Evolutionary conservation across 1,284 basidiomycete species (phyloP).

Genomic region (Boletellus deceptivus): DNA sequence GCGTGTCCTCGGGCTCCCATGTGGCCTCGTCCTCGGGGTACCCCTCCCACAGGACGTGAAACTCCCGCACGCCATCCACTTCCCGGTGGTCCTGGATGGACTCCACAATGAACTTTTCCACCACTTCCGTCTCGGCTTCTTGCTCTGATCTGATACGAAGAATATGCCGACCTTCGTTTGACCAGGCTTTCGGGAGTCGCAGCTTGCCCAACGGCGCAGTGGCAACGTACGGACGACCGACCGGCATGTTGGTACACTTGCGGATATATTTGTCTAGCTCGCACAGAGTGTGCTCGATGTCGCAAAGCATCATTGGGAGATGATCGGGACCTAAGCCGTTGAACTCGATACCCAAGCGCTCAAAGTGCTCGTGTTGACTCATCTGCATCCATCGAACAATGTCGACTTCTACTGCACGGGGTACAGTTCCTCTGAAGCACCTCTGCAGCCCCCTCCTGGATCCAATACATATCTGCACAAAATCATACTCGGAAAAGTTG

Average conservation of each 20-base stretch:
- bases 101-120: constrained; percentile 40
- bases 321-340: constrained; percentile 44
- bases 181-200: constrained; percentile 54
- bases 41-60: constrained; percentile 59
- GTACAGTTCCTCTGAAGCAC: constrained; percentile 33
- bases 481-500: constrained; percentile 58
- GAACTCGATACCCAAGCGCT: constrained; percentile 48
- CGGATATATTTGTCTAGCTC: constrained; percentile 68
- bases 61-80: constrained; percentile 38
- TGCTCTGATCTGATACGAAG: constrained; percentile 39
- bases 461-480: constrained; percentile 60
- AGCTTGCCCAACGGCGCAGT: constrained; percentile 29
- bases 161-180: constrained; percentile 36
- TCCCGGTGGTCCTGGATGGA: constrained; percentile 33
- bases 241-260: constrained; percentile 22
- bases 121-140: constrained; percentile 38
- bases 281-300: constrained; percentile 66
- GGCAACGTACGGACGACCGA: constrained; percentile 32
- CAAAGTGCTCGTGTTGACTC: constrained; percentile 53
- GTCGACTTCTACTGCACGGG: constrained; percentile 43
- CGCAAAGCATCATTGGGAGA: constrained; percentile 51
- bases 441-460: constrained; percentile 49
- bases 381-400: constrained; percentile 57
- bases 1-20: constrained; percentile 54
- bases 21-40: constrained; percentile 56